Evolutionary conservation across 2,329 filamentous ascomycete species (phyloP).

Genomic region (Alternaria metachromatica): DNA sequence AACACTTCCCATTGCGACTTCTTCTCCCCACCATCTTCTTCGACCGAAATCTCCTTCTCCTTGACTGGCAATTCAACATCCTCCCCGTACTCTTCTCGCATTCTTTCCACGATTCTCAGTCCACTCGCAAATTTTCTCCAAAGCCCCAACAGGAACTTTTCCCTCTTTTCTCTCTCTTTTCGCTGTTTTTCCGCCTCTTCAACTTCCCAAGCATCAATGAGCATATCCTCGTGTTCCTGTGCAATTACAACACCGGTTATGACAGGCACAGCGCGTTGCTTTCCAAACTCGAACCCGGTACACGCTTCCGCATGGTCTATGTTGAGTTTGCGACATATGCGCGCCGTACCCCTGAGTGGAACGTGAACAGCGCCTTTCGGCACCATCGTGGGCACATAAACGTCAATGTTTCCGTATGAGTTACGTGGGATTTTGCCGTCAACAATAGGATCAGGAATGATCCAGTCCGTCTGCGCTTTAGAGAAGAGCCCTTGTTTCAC

Average conservation of each 20-base stretch:
- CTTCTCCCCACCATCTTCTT: conserved; percentile 63
- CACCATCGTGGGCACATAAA: conserved; percentile 93
- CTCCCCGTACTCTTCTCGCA: conserved; percentile 43
- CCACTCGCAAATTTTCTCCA: conserved; percentile 93
- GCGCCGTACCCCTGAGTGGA: conserved; percentile 75
- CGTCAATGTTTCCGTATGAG: conserved; percentile 93
- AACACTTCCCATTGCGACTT: conserved; percentile 51
- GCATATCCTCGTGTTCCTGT: conserved; percentile 73
- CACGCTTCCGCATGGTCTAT: conserved; percentile 95
- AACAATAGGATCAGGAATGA: conserved; percentile 84
- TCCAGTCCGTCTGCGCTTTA: conserved; percentile 88
- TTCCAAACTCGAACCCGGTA: conserved; percentile 94
- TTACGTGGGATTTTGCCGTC: conserved; percentile 93
- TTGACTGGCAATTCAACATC: conserved; percentile 70
- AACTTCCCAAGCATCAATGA: conserved; percentile 76
- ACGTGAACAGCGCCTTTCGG: conserved; percentile 84
- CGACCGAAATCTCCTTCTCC: conserved; percentile 29
- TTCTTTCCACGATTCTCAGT: conserved; percentile 69
- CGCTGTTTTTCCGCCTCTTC: conserved; percentile 77
- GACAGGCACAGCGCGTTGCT: conserved; percentile 90
- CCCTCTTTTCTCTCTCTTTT: conserved; percentile 82
- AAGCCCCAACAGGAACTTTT: conserved; percentile 72
- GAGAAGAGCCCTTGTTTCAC: conserved; percentile 86
- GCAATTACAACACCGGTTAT: conserved; percentile 90
- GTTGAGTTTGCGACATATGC: conserved; percentile 80